phyloP scores from a whole-genome alignment of 2,329 filamentous ascomycete genomes.

The Apiospora hydei region DNA sequence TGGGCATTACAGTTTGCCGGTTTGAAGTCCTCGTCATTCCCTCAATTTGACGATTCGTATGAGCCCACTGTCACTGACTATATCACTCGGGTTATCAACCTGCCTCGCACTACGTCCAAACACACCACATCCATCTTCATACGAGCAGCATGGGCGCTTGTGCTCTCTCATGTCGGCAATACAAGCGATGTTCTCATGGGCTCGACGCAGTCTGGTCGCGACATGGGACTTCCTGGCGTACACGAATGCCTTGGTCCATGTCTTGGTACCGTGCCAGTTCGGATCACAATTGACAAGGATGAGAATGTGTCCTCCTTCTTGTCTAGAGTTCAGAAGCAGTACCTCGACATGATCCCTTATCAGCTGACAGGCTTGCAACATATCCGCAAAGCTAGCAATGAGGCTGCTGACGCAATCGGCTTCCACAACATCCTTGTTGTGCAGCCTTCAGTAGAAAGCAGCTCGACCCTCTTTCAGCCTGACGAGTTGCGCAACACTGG shows the following conservation, averaged over 20 bases:
- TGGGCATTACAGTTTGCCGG: slow-evolving; percentile 6
- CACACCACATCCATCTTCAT: slow-evolving; percentile 37
- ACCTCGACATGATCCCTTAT: slow-evolving; percentile 55
- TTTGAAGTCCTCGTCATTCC: not conserved
- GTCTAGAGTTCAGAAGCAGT: slow-evolving; percentile 19
- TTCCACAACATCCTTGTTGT: slow-evolving; percentile 22
- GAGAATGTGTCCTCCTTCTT: slow-evolving; percentile 28
- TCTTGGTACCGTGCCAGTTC: slow-evolving; percentile 52
- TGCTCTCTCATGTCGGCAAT: slow-evolving; percentile 41
- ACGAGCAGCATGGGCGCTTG: slow-evolving; percentile 49
- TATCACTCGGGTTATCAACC: slow-evolving; percentile 20
- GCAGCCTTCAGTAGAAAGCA: not conserved
- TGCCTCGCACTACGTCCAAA: slow-evolving; percentile 45
- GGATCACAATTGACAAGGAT: slow-evolving; percentile 41
- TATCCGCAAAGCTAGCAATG: not conserved
- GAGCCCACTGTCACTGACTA: slow-evolving; percentile 19
- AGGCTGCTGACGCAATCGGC: not conserved
- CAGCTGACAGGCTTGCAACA: slow-evolving; percentile 38
- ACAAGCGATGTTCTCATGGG: slow-evolving; percentile 46
- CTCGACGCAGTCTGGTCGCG: slow-evolving; percentile 49
- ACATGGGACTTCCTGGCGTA: slow-evolving; percentile 30
- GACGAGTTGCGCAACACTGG: slow-evolving; percentile 7
- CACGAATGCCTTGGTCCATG: slow-evolving; percentile 36
- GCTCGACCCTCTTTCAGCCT: slow-evolving; percentile 5
- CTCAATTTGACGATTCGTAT: slow-evolving; percentile 8